Conservation (phyloP, 2,329 filamentous ascomycete genomes). For the Bipolaris bicolor region DNA sequence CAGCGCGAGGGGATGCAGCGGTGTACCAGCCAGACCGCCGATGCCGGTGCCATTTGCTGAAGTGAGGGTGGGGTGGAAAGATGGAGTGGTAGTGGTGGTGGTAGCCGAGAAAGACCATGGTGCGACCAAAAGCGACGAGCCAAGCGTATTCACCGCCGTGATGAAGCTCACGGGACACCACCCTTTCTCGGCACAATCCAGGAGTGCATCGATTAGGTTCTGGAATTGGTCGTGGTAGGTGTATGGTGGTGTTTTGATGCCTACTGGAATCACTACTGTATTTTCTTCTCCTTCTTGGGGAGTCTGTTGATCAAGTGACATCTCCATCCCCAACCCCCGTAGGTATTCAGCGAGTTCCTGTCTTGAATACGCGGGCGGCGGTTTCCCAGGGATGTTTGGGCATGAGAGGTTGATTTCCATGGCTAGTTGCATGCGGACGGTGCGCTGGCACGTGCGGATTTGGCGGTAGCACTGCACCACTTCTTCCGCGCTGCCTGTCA, state of each 20-base stretch:
- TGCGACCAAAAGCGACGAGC: constrained; percentile 66
- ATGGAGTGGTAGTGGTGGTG: background rate
- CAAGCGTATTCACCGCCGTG: constrained; percentile 77
- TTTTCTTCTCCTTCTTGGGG: background rate
- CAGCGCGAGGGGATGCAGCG: constrained; percentile 74
- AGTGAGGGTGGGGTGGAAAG: constrained; percentile 50
- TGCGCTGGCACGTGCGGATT: constrained; percentile 50
- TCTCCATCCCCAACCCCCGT: constrained; percentile 49
- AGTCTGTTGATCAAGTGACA: constrained; percentile 18
- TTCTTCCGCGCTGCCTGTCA: constrained; percentile 68
- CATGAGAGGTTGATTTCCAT: constrained; percentile 82
- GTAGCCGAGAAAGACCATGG: constrained; percentile 11
- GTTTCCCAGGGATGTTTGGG: constrained; percentile 72
- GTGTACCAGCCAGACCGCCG: constrained; percentile 74
- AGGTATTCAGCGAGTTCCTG: constrained; percentile 63
- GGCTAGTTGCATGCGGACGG: constrained; percentile 59
- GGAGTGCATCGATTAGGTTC: constrained; percentile 61
- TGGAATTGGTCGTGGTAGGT: constrained; percentile 72
- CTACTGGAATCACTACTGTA: constrained; percentile 54
- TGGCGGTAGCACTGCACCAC: constrained; percentile 62
- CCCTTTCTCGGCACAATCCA: constrained; percentile 31
- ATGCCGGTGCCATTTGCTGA: constrained; percentile 63
- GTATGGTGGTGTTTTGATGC: constrained; percentile 79
- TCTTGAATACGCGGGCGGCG: constrained; percentile 73
- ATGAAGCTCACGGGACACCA: constrained; percentile 66